phyloP scores from a whole-genome alignment of 2,329 filamentous ascomycete genomes.

The Orbilia oligospora region DNA sequence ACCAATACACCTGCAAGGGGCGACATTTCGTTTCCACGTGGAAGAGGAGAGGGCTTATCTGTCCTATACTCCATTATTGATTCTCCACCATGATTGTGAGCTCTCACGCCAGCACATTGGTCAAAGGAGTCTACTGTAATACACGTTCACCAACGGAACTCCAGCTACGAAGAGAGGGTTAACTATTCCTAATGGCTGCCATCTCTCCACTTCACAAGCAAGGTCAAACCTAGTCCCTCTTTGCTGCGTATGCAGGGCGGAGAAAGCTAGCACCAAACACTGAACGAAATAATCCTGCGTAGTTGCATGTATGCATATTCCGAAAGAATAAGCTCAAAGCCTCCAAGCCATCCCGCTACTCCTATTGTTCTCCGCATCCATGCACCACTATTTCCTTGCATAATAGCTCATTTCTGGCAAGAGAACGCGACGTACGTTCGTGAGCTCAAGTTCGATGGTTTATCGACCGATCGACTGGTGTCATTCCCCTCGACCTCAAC shows the following conservation, averaged over 20 bases:
- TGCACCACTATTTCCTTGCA: constrained; percentile 5
- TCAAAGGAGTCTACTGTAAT: neutral
- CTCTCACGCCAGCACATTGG: neutral
- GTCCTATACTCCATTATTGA: neutral
- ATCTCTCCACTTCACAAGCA: constrained; percentile 2
- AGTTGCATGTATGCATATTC: constrained; percentile 12
- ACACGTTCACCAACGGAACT: constrained; percentile 13
- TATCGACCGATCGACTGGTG: neutral
- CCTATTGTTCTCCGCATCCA: constrained; percentile 6
- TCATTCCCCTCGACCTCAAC: neutral
- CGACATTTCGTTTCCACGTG: neutral
- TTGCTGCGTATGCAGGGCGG: constrained; percentile 22
- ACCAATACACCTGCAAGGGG: constrained; percentile 3
- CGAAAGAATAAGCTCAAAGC: constrained; percentile 8
- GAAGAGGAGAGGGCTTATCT: neutral
- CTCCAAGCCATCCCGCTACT: constrained; percentile 14
- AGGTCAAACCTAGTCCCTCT: constrained; percentile 20
- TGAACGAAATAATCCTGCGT: constrained; percentile 19
- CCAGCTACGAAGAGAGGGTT: neutral
- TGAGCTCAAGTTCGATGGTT: neutral
- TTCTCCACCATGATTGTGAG: neutral
- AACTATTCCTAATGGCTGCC: constrained; percentile 14
- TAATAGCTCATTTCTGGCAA: constrained; percentile 12
- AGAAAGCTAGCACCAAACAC: constrained; percentile 7
- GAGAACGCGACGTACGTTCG: constrained; percentile 1